Base-by-base conservation (phyloP, 1,284 basidiomycete species). In the Moniliella sp. region DNA sequence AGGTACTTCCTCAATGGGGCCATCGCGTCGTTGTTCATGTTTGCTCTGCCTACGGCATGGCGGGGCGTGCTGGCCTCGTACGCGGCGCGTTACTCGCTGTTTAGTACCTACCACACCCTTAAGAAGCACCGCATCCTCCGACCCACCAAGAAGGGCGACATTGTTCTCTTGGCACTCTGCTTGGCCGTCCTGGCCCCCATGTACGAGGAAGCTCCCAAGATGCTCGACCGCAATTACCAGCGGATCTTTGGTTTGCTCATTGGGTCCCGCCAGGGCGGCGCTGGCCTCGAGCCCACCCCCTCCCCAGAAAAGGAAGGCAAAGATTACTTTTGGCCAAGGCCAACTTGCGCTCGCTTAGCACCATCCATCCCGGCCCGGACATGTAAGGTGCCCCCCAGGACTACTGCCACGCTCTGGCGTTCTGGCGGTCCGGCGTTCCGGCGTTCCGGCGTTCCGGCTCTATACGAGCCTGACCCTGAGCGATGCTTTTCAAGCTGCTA, bases 1-100 rank as follows among this genome's bases (percentile, higher is more conserved):
- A 23, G 50, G 4, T 54, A 43, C 36, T 52, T 52, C 31, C 23
- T 54, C 3, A 50, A 48, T 30, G 50, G 50, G 2, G 44, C 50
- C 33, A 19, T 54, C 8, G 36, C 43, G 25, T 37, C 35, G 32
- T 21, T 52, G 7, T 52, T 48, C 33, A 48, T 52, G 17, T 36
- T 48, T 3, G 45, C 43, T 8, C 43, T 54, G 0, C 49, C 50
- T 0, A 16, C 36, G 3, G 25, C 37, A 0, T 27, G 50, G 11
- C 15, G 49, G 5, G 34, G 40, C 0, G 40, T 48, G 31, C 32
- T 54, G 10, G 47, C 41, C 34, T 16, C 50, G 27, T 43, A 32
- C 16, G 35, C 37, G 3, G 33, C 27, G 15, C 8, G 12, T 11
- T 19, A 12, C 3, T 18, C 8, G 16, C 4, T 19, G 11, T 18